phyloP scores from a whole-genome alignment of 768 basidiomycete genomes.

The Hygrocybe punicea region DNA sequence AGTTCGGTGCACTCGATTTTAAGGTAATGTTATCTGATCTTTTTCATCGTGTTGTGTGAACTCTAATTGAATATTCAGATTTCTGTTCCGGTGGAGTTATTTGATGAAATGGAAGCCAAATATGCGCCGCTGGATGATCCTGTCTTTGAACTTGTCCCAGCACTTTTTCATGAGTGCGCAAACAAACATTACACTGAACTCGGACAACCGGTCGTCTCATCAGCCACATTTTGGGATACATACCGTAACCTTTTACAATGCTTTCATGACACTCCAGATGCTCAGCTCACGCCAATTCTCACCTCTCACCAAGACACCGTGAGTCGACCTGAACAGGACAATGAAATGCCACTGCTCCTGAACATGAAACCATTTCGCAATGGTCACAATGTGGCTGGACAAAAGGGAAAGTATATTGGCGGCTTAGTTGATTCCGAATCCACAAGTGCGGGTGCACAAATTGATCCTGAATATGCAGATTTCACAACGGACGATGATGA shows the following conservation, averaged over 20 bases:
- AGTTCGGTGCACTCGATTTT: constrained; percentile 31
- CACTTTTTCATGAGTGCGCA: neutral
- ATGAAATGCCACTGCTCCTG: neutral
- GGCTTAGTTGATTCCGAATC: neutral
- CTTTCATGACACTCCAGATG: neutral
- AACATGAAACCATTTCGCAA: neutral
- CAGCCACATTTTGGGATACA: neutral
- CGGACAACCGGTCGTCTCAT: neutral
- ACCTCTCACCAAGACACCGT: neutral
- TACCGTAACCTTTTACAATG: neutral
- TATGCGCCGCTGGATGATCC: constrained; percentile 34
- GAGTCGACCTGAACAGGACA: neutral
- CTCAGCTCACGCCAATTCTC: neutral
- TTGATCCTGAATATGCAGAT: neutral
- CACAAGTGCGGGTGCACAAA: neutral
- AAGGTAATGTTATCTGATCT: constrained; percentile 25
- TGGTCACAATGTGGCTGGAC: neutral
- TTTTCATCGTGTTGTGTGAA: neutral
- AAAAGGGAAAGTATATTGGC: neutral
- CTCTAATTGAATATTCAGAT: constrained; percentile 18
- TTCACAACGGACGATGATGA: neutral
- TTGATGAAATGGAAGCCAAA: constrained; percentile 20
- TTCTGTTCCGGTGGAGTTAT: constrained; percentile 9
- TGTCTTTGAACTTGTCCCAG: constrained; percentile 38
- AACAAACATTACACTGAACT: neutral